phyloP scores from a whole-genome alignment of 1,284 basidiomycete genomes.

The Fomitopsis schrenkii region DNA sequence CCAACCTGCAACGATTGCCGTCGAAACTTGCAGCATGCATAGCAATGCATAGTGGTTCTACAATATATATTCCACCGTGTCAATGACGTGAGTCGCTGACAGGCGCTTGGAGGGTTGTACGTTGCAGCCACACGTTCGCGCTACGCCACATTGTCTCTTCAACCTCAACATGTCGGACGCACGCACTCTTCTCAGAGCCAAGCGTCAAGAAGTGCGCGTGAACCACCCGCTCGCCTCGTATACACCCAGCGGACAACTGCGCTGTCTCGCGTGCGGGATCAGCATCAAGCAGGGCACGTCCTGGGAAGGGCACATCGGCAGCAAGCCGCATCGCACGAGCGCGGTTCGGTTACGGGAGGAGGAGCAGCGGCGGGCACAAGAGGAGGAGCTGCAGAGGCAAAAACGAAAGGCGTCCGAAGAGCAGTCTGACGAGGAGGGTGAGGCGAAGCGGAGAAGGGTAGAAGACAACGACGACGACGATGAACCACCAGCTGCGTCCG shows the following conservation, averaged over 20 bases:
- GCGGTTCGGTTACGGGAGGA: constrained; percentile 53
- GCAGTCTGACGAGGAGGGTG: constrained; percentile 28
- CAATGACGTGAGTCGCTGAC: too few relatives aligned
- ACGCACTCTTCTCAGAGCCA: constrained; percentile 71
- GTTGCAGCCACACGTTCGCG: too few relatives aligned
- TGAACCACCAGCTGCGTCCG: constrained; percentile 8
- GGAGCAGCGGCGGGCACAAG: constrained; percentile 34
- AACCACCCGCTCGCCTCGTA: constrained; percentile 72
- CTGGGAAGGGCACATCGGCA: constrained; percentile 85
- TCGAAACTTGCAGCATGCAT: too few relatives aligned
- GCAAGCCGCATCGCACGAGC: constrained; percentile 68
- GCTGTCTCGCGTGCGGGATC: constrained; percentile 61
- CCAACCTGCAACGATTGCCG: too few relatives aligned
- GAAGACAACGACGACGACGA: constrained; percentile 9
- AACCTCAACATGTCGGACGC: constrained; percentile 57
- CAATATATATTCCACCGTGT: too few relatives aligned
- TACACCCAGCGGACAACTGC: constrained; percentile 56
- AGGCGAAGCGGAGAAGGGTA: background rate
- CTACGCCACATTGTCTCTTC: background rate
- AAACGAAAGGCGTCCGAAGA: constrained; percentile 43
- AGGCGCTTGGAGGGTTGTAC: too few relatives aligned
- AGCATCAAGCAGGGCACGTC: constrained; percentile 68
- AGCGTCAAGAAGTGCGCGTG: constrained; percentile 68
- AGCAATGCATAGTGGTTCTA: too few relatives aligned
- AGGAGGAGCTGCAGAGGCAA: constrained; percentile 26